A percentile compares a stretch with the other conserved stretches of the same genome.
These are phyloP conservation scores for Colletotrichum filicis DNA, from an alignment of 2,329 filamentous ascomycete species.

Conservation along the genomic window DNA sequence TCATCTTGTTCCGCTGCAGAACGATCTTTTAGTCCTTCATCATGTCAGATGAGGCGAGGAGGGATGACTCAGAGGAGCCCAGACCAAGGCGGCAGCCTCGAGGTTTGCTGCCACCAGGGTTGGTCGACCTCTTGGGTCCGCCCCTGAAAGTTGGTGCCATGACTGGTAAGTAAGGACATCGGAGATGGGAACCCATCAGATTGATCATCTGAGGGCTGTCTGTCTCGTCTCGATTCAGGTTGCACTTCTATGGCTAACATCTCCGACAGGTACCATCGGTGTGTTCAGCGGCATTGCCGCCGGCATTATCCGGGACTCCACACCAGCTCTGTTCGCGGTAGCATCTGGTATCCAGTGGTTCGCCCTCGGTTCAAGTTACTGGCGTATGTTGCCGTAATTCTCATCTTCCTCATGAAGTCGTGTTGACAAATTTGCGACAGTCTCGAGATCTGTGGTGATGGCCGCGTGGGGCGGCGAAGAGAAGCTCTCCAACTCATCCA, in stretches of 20 bases:
- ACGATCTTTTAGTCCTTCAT: constrained; percentile 28
- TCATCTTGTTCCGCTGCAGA: not conserved
- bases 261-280: constrained; percentile 65
- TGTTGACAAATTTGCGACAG: constrained; percentile 46
- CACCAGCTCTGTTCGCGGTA: constrained; percentile 76
- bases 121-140: constrained; percentile 57
- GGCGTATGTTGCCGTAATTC: constrained; percentile 62
- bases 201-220: not conserved
- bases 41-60: constrained; percentile 31
- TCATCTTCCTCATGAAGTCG: not conserved
- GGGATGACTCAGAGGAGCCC: not conserved
- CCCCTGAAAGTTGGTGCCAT: constrained; percentile 70
- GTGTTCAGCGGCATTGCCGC: constrained; percentile 73
- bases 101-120: constrained; percentile 54
- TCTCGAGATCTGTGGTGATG: constrained; percentile 58
- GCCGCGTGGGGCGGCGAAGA: constrained; percentile 62
- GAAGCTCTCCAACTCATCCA: constrained; percentile 66
- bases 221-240: not conserved
- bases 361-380: constrained; percentile 80
- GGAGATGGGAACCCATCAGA: not conserved
- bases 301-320: constrained; percentile 76
- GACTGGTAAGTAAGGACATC: constrained; percentile 57
- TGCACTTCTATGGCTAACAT: constrained; percentile 26
- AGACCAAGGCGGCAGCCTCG: constrained; percentile 38
- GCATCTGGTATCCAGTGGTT: constrained; percentile 85